These are phyloP conservation scores for Durusdinium trenchii DNA, from an alignment of 73 alveolate species.

Conservation along the genomic window DNA sequence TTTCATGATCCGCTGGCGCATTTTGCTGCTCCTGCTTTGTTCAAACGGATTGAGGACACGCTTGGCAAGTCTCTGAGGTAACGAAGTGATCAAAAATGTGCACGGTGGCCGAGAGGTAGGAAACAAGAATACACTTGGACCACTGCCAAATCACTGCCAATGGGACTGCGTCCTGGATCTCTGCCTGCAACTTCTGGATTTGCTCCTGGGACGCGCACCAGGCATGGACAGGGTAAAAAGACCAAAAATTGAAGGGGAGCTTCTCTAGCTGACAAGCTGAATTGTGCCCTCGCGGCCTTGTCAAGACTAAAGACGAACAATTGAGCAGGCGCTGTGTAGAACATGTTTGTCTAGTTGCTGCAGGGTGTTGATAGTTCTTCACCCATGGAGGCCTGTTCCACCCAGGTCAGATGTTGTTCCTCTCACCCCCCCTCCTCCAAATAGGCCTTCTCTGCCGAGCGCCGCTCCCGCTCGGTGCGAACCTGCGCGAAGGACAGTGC, in stretches of 20 bases:
- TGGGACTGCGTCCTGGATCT: conserved; percentile 20
- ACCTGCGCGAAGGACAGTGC: neutral
- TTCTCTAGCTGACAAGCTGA: no score
- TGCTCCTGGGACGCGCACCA: conserved; percentile 9
- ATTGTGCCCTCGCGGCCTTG: no score
- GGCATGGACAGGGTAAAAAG: neutral
- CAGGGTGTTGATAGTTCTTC: no score
- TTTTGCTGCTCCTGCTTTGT: conserved; percentile 28
- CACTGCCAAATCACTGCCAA: neutral
- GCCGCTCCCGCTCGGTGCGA: conserved; percentile 57
- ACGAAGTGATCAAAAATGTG: neutral
- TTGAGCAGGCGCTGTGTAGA: no score
- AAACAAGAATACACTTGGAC: neutral
- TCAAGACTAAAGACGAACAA: no score
- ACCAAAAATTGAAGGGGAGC: neutral
- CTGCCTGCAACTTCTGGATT: conserved; percentile 65
- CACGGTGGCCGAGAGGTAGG: neutral
- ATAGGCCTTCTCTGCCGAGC: conserved; percentile 68
- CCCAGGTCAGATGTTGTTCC: neutral
- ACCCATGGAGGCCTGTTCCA: neutral
- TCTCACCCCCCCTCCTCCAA: conserved; percentile 22
- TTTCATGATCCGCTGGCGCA: conserved; percentile 72
- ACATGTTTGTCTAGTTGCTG: no score
- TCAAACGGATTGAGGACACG: neutral
- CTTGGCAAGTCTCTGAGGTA: neutral